Percentiles rank a stretch among this genome's conserved stretches.
Conservation (phyloP, 345 rosid species). For the Hibiscus trionum region DNA sequence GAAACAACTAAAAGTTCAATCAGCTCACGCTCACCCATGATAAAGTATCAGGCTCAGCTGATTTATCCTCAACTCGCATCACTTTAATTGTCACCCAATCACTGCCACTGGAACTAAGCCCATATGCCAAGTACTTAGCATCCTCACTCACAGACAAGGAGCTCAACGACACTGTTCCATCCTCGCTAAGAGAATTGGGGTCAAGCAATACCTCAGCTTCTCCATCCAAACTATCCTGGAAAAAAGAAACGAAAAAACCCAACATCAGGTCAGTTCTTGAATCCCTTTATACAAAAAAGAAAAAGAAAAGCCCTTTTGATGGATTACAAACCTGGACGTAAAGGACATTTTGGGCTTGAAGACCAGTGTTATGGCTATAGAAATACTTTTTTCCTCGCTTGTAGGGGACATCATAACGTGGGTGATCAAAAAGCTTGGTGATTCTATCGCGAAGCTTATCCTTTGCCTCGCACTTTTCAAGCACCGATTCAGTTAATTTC, state of each 20-base stretch:
- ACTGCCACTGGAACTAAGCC: conserved; percentile 79
- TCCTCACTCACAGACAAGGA: conserved; percentile 60
- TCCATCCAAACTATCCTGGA: conserved; percentile 69
- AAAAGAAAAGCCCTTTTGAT: too few species aligned
- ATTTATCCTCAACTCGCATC: conserved; percentile 57
- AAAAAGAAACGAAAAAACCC: not conserved
- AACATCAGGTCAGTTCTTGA: not conserved
- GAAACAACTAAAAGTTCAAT: not conserved
- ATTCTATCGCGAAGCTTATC: conserved; percentile 59
- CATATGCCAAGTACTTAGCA: conserved; percentile 73
- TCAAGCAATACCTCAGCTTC: conserved; percentile 76
- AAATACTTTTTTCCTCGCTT: conserved; percentile 61
- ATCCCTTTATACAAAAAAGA: not conserved
- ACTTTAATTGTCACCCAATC: conserved; percentile 85
- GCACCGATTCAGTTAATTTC: conserved; percentile 50
- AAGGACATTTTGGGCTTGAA: conserved; percentile 77
- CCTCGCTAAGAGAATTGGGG: conserved; percentile 75
- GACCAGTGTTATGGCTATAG: conserved; percentile 79
- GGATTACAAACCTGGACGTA: conserved; percentile 53
- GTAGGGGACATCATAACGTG: conserved; percentile 67
- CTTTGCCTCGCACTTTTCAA: conserved; percentile 48
- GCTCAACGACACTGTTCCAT: conserved; percentile 74
- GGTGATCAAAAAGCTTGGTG: conserved; percentile 68
- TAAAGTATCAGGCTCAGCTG: conserved; percentile 59
- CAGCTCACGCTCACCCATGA: conserved; percentile 74